phyloP scores from a whole-genome alignment of 768 basidiomycete species.

The Xerocomus spinulosus region DNA sequence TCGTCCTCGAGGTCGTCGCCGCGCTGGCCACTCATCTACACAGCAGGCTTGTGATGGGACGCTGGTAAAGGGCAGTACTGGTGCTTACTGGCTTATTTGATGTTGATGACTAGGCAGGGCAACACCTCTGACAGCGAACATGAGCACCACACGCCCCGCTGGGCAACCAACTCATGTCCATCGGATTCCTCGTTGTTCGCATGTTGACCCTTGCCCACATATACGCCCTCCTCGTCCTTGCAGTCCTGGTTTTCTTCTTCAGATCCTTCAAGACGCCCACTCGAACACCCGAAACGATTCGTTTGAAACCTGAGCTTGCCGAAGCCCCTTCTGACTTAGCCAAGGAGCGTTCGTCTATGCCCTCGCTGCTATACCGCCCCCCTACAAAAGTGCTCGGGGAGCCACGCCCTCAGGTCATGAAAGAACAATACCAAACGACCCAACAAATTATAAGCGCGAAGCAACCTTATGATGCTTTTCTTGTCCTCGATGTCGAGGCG shows the following conservation, averaged over 20 bases:
- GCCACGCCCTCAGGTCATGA: conserved; percentile 1
- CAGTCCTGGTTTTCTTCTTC: conserved; percentile 8
- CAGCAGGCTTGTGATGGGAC: neutral
- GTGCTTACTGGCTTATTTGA: too few species aligned
- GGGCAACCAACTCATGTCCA: conserved; percentile 5
- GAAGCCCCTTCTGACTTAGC: neutral
- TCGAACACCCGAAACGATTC: neutral
- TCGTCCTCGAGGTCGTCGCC: conserved; percentile 86
- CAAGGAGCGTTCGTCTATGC: conserved; percentile 10
- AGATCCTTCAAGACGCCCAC: neutral
- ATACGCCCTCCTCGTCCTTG: neutral
- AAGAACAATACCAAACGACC: neutral
- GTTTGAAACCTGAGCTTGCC: neutral
- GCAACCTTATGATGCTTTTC: conserved; percentile 68
- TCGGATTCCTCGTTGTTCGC: conserved; percentile 1
- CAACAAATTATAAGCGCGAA: conserved; percentile 19
- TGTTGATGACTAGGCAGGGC: too few species aligned
- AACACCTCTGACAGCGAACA: conserved; percentile 16
- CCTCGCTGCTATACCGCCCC: conserved; percentile 14
- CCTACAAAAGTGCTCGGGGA: conserved; percentile 6
- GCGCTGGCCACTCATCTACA: conserved; percentile 33
- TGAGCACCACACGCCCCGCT: conserved; percentile 26
- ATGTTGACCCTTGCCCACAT: conserved; percentile 15
- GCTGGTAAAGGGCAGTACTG: too few species aligned
- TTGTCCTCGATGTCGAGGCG: conserved; percentile 88